A percentile compares a stretch with the other conserved stretches of the same genome.
Evolutionary conservation across 2,329 filamentous ascomycete genomes (phyloP).

Genomic region (Colletotrichum sp.): DNA sequence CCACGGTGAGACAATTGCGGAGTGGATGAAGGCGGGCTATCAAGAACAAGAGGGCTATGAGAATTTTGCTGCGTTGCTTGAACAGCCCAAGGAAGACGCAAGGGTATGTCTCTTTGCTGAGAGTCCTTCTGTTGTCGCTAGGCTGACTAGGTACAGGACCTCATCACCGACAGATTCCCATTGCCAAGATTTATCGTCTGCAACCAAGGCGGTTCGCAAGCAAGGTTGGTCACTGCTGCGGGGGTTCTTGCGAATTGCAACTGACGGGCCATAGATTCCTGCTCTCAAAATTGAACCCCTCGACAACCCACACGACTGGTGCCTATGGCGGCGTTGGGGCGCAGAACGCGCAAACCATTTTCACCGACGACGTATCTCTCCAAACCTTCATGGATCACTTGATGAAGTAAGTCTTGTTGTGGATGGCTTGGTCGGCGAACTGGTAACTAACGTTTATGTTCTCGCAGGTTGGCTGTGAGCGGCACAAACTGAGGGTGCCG

Average conservation of each 20-base stretch:
- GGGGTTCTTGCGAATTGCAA: not conserved
- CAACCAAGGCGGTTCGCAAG: slow-evolving; percentile 97
- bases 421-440: not conserved
- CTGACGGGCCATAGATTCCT: slow-evolving; percentile 70
- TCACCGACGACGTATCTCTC: slow-evolving; percentile 96
- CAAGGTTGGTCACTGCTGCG: slow-evolving; percentile 35
- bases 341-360: slow-evolving; percentile 95
- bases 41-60: slow-evolving; percentile 98
- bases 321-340: slow-evolving; percentile 87
- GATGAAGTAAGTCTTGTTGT: slow-evolving; percentile 78
- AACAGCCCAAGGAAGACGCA: slow-evolving; percentile 95
- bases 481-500: slow-evolving; percentile 61
- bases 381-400: slow-evolving; percentile 99
- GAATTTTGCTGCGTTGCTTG: slow-evolving; percentile 87
- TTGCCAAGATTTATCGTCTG: slow-evolving; percentile 98
- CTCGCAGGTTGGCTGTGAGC: slow-evolving; percentile 62
- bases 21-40: slow-evolving; percentile 98
- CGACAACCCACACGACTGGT: slow-evolving; percentile 92
- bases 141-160: slow-evolving; percentile 64
- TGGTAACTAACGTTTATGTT: slow-evolving; percentile 11
- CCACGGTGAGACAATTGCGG: slow-evolving; percentile 96
- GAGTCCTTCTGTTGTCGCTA: not conserved
- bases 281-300: slow-evolving; percentile 95
- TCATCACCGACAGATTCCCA: slow-evolving; percentile 98
- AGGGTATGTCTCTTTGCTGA: slow-evolving; percentile 64